phyloP scores from a whole-genome alignment of 345 rosid genomes.

The Eucalyptus globulus region DNA sequence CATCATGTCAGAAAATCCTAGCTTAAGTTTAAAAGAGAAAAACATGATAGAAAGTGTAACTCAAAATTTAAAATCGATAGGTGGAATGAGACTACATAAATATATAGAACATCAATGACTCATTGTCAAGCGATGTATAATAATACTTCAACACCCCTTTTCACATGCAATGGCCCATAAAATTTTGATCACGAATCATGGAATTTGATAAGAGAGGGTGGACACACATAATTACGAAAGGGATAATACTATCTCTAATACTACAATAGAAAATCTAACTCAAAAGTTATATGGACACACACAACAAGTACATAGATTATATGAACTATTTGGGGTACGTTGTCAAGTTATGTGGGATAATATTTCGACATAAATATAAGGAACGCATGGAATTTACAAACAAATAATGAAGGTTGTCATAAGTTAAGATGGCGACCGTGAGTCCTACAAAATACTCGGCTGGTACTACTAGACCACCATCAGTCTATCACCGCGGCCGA shows the following conservation, averaged over 20 bases:
- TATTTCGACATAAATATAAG: no score
- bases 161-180: rapidly evolving
- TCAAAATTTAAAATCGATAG: rapidly evolving
- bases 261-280: no score
- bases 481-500: not conserved
- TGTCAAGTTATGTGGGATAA: rapidly evolving
- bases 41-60: no score
- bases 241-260: rapidly evolving
- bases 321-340: rapidly evolving
- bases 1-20: rapidly evolving
- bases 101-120: no score
- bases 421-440: no score
- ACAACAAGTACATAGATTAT: no score
- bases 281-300: no score
- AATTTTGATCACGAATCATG: rapidly evolving
- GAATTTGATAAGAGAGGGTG: no score
- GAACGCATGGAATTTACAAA: no score
- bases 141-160: no score
- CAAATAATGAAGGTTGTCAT: not conserved
- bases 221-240: no score
- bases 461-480: not conserved
- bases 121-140: rapidly evolving
- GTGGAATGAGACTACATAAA: rapidly evolving
- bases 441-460: not conserved
- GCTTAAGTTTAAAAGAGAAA: not conserved